Percentiles rank a stretch among this genome's conserved stretches.
These are phyloP conservation scores for Trichosanthes cucumerina DNA, from an alignment of 306 rosid species.

Conservation along the genomic window DNA sequence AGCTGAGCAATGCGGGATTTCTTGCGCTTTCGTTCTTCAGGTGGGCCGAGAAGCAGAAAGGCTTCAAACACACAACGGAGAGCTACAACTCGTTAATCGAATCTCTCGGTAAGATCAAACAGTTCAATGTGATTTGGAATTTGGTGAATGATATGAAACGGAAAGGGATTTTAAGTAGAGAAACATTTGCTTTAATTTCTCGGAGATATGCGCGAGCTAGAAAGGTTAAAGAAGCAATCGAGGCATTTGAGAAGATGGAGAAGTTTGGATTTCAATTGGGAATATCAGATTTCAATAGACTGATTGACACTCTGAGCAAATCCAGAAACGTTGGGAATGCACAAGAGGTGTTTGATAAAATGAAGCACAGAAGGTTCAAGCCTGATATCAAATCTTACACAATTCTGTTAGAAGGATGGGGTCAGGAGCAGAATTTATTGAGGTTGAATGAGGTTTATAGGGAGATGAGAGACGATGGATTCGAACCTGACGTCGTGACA, in stretches of 20 bases:
- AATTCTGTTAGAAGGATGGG: conserved; percentile 78
- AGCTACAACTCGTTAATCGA: conserved; percentile 58
- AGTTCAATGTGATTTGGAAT: conserved; percentile 66
- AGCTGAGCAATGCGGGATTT: conserved; percentile 62
- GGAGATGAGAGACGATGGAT: conserved; percentile 63
- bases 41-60: conserved; percentile 66
- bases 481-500: conserved; percentile 65
- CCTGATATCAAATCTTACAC: conserved; percentile 72
- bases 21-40: conserved; percentile 71
- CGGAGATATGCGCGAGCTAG: conserved; percentile 60
- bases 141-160: conserved; percentile 63
- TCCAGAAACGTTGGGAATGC: conserved; percentile 50
- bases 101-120: conserved; percentile 71
- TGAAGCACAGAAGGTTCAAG: conserved; percentile 37
- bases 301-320: conserved; percentile 58
- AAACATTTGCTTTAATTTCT: conserved; percentile 52
- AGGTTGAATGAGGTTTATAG: conserved; percentile 62
- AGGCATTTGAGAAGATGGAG: conserved; percentile 62
- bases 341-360: conserved; percentile 71
- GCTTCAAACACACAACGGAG: conserved; percentile 42
- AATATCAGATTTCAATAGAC: conserved; percentile 49
- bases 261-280: conserved; percentile 46
- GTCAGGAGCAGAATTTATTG: conserved; percentile 52
- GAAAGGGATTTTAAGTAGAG: conserved; percentile 32
- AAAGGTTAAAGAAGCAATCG: conserved; percentile 44